Conservation (phyloP, 2,329 filamentous ascomycete species). For the Colletotrichum incanum region DNA sequence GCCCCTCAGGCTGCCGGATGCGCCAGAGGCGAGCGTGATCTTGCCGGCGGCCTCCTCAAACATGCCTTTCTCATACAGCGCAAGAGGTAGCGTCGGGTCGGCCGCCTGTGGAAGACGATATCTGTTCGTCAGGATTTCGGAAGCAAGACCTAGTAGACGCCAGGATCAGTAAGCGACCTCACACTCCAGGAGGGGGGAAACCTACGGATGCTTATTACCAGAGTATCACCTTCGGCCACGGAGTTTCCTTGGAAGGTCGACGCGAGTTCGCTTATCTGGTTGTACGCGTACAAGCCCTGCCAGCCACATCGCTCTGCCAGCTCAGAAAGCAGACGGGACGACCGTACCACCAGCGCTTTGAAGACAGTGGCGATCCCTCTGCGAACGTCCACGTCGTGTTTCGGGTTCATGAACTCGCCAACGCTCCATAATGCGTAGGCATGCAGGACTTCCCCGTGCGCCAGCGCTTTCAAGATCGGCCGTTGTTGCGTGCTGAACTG, state of each 20-base stretch:
- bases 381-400: conserved; percentile 19
- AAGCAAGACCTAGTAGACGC: conserved; percentile 45
- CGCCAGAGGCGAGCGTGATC: background rate
- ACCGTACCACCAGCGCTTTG: conserved; percentile 30
- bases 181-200: conserved; percentile 1
- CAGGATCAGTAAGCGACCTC: background rate
- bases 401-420: conserved; percentile 24
- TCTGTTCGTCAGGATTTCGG: conserved; percentile 45
- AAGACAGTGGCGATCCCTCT: conserved; percentile 39
- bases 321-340: conserved; percentile 41
- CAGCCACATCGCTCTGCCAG: conserved; percentile 49
- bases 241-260: conserved; percentile 45
- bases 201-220: conserved; percentile 50
- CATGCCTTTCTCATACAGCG: conserved; percentile 46
- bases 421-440: conserved; percentile 44
- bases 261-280: conserved; percentile 46
- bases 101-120: conserved; percentile 45
- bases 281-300: conserved; percentile 49
- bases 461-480: conserved; percentile 46
- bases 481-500: conserved; percentile 48
- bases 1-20: conserved; percentile 30
- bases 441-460: conserved; percentile 44
- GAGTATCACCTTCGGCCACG: conserved; percentile 49
- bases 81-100: conserved; percentile 43
- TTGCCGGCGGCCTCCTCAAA: conserved; percentile 45